Evolutionary conservation across 768 basidiomycete genomes (phyloP).

Genomic region (Auriculariales sp.): DNA sequence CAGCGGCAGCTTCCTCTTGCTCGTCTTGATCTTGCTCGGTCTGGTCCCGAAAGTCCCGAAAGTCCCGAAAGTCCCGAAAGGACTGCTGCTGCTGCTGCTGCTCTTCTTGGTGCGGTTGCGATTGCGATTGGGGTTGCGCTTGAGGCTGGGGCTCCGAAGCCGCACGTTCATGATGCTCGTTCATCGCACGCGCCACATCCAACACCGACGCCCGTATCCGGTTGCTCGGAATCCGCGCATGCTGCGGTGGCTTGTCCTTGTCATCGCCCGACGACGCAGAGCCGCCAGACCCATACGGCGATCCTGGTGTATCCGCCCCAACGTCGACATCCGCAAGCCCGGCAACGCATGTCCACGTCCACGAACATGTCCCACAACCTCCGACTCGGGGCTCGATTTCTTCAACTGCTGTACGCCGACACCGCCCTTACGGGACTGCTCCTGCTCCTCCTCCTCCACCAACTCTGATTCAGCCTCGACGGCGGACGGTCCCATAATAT

Average conservation of each 20-base stretch:
- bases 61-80: neutral
- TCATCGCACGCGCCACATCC: constrained; percentile 59
- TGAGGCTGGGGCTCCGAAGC: constrained; percentile 3
- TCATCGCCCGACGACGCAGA: neutral
- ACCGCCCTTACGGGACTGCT: too few species aligned
- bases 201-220: constrained; percentile 60
- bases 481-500: too few species aligned
- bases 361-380: constrained; percentile 13
- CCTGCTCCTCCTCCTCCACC: too few species aligned
- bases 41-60: neutral
- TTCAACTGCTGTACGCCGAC: constrained; percentile 12
- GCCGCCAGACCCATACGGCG: neutral
- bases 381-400: constrained; percentile 3
- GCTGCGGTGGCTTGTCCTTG: constrained; percentile 12
- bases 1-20: constrained; percentile 3
- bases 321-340: constrained; percentile 15
- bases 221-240: constrained; percentile 48
- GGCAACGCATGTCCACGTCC: constrained; percentile 29
- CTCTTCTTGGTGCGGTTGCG: too few species aligned
- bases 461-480: too few species aligned
- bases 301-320: neutral
- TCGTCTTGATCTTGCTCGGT: neutral
- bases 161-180: constrained; percentile 16
- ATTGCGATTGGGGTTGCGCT: too few species aligned
- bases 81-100: too few species aligned